Evolutionary conservation across 2,329 filamentous ascomycete species (phyloP), one percentile per base, ranked within the genome.

Genomic region (Lanzia echinophila): DNA sequence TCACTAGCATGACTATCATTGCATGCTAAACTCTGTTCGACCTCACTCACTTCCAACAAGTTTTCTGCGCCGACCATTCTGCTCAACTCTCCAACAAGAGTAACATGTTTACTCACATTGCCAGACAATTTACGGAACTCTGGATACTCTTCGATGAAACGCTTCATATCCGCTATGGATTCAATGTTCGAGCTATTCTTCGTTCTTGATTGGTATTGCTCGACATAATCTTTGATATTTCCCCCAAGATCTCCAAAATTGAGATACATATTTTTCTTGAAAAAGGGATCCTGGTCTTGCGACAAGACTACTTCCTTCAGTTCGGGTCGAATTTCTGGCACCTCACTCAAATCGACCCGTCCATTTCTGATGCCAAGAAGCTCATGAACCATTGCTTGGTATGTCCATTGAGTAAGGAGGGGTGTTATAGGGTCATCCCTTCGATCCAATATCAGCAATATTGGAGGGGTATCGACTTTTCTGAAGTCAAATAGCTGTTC

Each of bases 351-450:
- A 66, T 96, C 87, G 0, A 99, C 94, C 48, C 92, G 82, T n/a
- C 94, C 94, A 68, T 97, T 97, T 55, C 88, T 82, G 61, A 99
- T 96, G 5, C 94, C 94, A 12, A 99, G 77, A 2, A 97, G 74
- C 66, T 99, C 94, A 68, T 99, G 94, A 0, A 99, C 94, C 91
- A 99, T 99, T n/a, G 94, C 94, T 72, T 99, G 94, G 67, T 99
- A 99, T 24, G 94, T 99, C 94, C 94, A 99, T 69, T 99, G 94
- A 2, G 90, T 96, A 47, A 99, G 78, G 11, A 99, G 75, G 0
- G 94, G 94, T 3, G 94, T 99, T 48, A 97, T 87, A 0, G 94
- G 92, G 65, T 99, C 94, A 67, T 96, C 91, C 69, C 94, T 82
- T 41, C 94, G 83, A 71, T 99, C 94, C 31, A 99, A 73, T 51